Percentiles rank a stretch among this genome's conserved stretches.
These are phyloP conservation scores for Lactarius tabidus DNA, from an alignment of 768 basidiomycete species.

Conservation along the genomic window DNA sequence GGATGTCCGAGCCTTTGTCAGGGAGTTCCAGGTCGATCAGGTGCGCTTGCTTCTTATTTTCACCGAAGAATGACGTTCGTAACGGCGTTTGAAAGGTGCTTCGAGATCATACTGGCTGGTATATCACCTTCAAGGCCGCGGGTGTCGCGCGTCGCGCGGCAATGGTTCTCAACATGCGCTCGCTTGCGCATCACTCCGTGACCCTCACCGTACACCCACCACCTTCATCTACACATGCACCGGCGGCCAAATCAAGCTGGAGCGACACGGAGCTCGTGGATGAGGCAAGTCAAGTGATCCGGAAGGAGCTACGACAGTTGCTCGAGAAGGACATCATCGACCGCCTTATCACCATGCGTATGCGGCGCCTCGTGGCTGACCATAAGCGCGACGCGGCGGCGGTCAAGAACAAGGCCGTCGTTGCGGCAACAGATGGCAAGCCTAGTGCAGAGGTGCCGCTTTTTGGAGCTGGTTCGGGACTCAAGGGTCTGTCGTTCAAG, in stretches of 20 bases:
- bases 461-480: constrained; percentile 41
- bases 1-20: constrained; percentile 65
- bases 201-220: constrained; percentile 49
- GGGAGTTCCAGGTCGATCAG: constrained; percentile 66
- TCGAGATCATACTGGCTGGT: constrained; percentile 68
- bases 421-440: constrained; percentile 17
- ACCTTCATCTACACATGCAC: constrained; percentile 37
- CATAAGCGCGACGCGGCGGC: constrained; percentile 42
- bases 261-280: constrained; percentile 49
- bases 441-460: constrained; percentile 34
- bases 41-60: constrained; percentile 41
- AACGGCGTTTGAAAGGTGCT: constrained; percentile 48
- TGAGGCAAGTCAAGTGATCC: constrained; percentile 51
- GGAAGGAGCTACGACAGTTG: constrained; percentile 50
- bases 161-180: constrained; percentile 55
- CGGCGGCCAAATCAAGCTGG: constrained; percentile 43
- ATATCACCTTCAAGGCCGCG: constrained; percentile 69
- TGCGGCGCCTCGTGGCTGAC: constrained; percentile 51
- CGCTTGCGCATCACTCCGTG: constrained; percentile 57
- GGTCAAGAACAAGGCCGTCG: constrained; percentile 30
- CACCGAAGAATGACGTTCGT: constrained; percentile 6
- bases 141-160: constrained; percentile 64
- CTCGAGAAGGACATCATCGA: constrained; percentile 66
- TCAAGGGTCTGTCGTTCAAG: constrained; percentile 45
- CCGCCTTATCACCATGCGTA: constrained; percentile 50